phyloP scores from a whole-genome alignment of 2,329 filamentous ascomycete genomes.

The Fusarium ambrosium region DNA sequence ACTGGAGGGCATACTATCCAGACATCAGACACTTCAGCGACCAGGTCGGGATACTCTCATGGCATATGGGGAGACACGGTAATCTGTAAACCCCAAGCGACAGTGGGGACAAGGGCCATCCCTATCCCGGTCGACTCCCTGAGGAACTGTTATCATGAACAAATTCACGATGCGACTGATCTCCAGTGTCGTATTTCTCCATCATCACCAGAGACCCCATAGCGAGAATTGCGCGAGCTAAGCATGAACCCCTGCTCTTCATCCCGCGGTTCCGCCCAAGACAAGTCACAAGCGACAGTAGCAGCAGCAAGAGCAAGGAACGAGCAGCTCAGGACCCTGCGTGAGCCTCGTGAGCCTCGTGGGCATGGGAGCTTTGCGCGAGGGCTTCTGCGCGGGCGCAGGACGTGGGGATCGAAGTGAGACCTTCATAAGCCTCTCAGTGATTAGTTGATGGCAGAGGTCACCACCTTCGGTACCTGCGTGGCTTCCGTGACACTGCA shows the following conservation, averaged over 20 bases:
- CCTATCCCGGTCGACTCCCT: conserved; percentile 4
- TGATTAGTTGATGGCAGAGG: conserved; percentile 11
- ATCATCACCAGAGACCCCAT: conserved; percentile 22
- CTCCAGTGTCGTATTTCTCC: conserved; percentile 20
- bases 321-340: conserved; percentile 42
- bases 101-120: conserved; percentile 15
- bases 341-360: conserved; percentile 45
- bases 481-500: conserved; percentile 44
- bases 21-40: conserved; percentile 26
- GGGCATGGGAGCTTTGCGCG: conserved; percentile 20
- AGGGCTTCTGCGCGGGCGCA: conserved; percentile 31
- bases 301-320: conserved; percentile 37
- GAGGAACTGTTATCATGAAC: conserved; percentile 35
- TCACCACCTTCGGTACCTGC: conserved; percentile 43
- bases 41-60: background rate
- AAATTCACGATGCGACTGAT: conserved; percentile 31
- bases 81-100: conserved; percentile 16
- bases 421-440: conserved; percentile 18
- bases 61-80: conserved; percentile 1
- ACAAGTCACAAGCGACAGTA: conserved; percentile 36
- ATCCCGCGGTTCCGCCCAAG: conserved; percentile 32
- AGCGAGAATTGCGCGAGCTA: conserved; percentile 28
- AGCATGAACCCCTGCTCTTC: conserved; percentile 37
- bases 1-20: background rate
- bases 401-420: conserved; percentile 24